phyloP scores from a whole-genome alignment of 2,329 filamentous ascomycete species.

The Magnaporthiopsis incrustans region DNA sequence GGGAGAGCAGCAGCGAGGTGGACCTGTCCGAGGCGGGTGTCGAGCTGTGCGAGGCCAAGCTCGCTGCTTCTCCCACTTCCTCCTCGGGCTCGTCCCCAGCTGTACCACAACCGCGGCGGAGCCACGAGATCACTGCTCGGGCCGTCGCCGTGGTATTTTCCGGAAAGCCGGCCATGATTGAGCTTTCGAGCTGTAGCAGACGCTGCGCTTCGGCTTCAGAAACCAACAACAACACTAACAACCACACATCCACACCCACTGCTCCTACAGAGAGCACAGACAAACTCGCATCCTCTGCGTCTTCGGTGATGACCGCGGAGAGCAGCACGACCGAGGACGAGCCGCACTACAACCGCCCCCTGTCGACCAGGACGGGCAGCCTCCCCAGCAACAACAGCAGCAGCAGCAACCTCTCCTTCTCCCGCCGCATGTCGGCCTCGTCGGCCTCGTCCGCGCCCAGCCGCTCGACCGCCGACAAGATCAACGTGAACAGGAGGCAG shows the following conservation, averaged over 20 bases:
- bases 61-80: not conserved
- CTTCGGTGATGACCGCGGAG: not conserved
- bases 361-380: constrained; percentile 2
- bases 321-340: not conserved
- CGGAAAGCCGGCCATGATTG: constrained; percentile 50
- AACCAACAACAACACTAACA: constrained; percentile 20
- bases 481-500: constrained; percentile 24
- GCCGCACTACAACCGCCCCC: not conserved
- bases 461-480: constrained; percentile 15
- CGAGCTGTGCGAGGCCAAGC: not conserved
- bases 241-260: constrained; percentile 11
- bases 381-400: constrained; percentile 7
- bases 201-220: constrained; percentile 31
- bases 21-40: constrained; percentile 11
- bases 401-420: constrained; percentile 29
- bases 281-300: not conserved
- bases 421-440: constrained; percentile 25
- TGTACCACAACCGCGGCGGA: constrained; percentile 24
- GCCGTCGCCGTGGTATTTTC: constrained; percentile 51
- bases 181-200: constrained; percentile 29
- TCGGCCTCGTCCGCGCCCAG: constrained; percentile 33
- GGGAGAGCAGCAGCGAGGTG: constrained; percentile 35
- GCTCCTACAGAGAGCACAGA: not conserved
- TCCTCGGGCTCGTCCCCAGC: constrained; percentile 12
- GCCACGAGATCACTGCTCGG: constrained; percentile 48